Conservation (phyloP, 148 eudicot genomes). For the Spergularia marina region DNA sequence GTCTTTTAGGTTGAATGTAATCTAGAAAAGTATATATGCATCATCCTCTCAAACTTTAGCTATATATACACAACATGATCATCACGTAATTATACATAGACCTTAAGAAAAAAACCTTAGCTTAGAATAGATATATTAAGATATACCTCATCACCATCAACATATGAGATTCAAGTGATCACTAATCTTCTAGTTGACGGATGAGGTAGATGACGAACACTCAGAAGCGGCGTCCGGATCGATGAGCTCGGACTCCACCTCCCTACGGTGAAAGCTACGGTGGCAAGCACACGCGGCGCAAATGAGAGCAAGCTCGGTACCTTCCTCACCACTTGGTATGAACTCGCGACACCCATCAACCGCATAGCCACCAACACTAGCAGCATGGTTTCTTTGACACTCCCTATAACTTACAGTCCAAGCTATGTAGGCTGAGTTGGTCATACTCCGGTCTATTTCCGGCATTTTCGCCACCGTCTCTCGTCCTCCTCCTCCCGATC, state of each 20-base stretch:
- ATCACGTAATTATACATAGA: too few species aligned
- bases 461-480: not conserved
- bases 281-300: conserved; percentile 39
- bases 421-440: not conserved
- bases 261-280: conserved; percentile 36
- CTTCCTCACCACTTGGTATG: conserved; percentile 25
- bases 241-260: conserved; percentile 13
- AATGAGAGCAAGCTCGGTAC: conserved; percentile 17
- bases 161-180: not conserved
- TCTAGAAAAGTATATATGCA: too few species aligned
- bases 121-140: not conserved
- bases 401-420: conserved; percentile 15
- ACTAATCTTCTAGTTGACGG: not conserved
- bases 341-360: conserved; percentile 37
- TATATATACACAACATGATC: too few species aligned
- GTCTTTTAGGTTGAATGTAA: too few species aligned
- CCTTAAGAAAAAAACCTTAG: too few species aligned
- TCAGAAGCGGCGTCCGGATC: conserved; percentile 15
- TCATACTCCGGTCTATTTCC: not conserved
- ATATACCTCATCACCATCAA: not conserved
- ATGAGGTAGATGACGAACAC: conserved; percentile 2
- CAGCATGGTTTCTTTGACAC: conserved; percentile 36
- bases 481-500: too few species aligned
- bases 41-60: too few species aligned
- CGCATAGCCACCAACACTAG: conserved; percentile 31